Percentiles rank a stretch among this genome's conserved stretches.
Conservation (phyloP, 331 rosid species). For the Malus hybrid region DNA sequence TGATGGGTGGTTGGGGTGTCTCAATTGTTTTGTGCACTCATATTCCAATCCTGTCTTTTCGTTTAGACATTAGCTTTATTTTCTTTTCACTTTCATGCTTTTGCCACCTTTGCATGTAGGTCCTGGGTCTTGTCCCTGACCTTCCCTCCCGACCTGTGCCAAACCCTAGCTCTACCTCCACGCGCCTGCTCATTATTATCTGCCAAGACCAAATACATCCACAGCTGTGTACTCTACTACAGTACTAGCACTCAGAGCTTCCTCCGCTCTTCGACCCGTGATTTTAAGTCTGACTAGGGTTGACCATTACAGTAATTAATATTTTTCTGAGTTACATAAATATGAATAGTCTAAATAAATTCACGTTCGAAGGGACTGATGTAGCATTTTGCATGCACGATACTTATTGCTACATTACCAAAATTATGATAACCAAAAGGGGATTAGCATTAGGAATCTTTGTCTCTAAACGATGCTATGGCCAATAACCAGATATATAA, state of each 20-base stretch:
- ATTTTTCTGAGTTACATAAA: too few relatives aligned
- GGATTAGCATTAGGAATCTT: too few relatives aligned
- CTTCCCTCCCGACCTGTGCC: neutral
- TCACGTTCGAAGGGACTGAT: too few relatives aligned
- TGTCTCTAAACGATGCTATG: too few relatives aligned
- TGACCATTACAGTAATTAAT: too few relatives aligned
- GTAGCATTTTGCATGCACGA: too few relatives aligned
- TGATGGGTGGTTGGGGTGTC: slow-evolving; percentile 87
- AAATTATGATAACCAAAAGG: too few relatives aligned
- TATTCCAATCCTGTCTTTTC: slow-evolving; percentile 53
- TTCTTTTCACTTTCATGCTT: slow-evolving; percentile 6
- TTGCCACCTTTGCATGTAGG: slow-evolving; percentile 1
- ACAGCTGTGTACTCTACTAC: too few relatives aligned
- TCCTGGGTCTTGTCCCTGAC: neutral
- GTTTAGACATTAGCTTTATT: neutral
- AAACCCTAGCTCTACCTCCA: neutral
- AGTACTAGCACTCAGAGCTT: too few relatives aligned
- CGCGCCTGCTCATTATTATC: neutral
- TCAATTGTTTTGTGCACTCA: slow-evolving; percentile 31
- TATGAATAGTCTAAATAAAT: too few relatives aligned
- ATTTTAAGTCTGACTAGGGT: neutral
- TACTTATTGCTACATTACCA: too few relatives aligned
- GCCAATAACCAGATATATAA: too few relatives aligned
- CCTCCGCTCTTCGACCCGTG: neutral
- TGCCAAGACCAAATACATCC: neutral